phyloP scores from a whole-genome alignment of 306 rosid species.

The Lagenaria siceraria region DNA sequence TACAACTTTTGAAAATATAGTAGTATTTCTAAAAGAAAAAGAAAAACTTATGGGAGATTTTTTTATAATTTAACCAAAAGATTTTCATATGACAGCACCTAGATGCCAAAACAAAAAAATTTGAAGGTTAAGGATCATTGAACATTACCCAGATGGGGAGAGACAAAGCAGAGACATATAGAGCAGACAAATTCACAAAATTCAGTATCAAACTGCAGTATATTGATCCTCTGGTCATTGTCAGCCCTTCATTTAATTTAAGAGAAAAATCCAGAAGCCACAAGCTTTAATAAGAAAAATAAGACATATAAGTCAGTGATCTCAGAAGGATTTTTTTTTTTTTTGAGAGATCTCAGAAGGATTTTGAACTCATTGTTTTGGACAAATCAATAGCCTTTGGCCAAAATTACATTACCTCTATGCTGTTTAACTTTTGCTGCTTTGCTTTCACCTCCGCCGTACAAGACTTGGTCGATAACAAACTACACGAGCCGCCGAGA shows the following conservation, averaged over 20 bases:
- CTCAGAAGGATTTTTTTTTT: too few species aligned
- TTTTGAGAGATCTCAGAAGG: too few species aligned
- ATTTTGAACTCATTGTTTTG: background rate
- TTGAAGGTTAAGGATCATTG: background rate
- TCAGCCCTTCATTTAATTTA: background rate
- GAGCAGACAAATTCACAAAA: background rate
- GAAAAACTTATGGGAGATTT: too few species aligned
- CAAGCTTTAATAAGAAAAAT: background rate
- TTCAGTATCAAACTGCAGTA: background rate
- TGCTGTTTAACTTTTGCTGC: background rate
- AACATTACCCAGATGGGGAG: background rate
- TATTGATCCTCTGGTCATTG: background rate
- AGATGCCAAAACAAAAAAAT: background rate
- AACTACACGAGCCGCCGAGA: background rate
- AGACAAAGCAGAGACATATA: background rate
- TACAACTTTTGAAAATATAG: too few species aligned
- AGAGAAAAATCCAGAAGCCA: background rate
- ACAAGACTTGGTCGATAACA: background rate
- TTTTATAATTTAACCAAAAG: too few species aligned
- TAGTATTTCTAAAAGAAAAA: too few species aligned
- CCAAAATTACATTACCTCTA: background rate
- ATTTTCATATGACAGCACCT: background rate
- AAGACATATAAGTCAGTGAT: background rate
- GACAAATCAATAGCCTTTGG: background rate
- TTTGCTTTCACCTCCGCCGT: background rate